Percentiles rank a stretch among this genome's conserved stretches.
phyloP scores from a whole-genome alignment of 176 grass and related monocot species.

The Zoysia pacifica region DNA sequence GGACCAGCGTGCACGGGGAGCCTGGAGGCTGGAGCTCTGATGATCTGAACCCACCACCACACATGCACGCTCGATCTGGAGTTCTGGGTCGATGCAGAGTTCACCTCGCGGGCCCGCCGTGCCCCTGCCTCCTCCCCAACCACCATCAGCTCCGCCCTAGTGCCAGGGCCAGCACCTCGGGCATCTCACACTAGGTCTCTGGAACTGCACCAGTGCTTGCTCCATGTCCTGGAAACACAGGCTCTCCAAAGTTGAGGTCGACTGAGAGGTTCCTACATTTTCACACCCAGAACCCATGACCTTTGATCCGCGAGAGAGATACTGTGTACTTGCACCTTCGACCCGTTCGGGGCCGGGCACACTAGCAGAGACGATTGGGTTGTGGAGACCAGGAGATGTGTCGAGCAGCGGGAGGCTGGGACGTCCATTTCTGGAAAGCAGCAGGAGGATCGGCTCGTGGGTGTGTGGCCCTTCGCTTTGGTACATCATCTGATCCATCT shows the following conservation, averaged over 20 bases:
- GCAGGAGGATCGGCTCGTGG: background rate
- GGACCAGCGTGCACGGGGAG: slow-evolving; percentile 5
- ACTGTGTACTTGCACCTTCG: background rate
- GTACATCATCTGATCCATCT: slow-evolving; percentile 25
- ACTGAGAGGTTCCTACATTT: background rate
- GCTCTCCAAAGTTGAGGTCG: background rate
- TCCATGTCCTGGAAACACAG: background rate
- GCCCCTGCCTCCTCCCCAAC: too few relatives aligned
- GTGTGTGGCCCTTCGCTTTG: slow-evolving; percentile 22
- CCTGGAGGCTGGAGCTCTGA: slow-evolving; percentile 6
- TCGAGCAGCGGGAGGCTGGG: slow-evolving; percentile 23
- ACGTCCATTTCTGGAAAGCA: slow-evolving; percentile 44
- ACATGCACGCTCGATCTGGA: slow-evolving; percentile 3
- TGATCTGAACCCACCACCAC: background rate
- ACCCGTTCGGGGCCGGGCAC: background rate
- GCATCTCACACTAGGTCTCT: background rate
- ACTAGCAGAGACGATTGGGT: background rate
- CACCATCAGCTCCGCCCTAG: too few relatives aligned
- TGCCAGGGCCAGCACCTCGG: background rate
- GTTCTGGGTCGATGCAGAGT: background rate
- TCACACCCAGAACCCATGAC: too few relatives aligned
- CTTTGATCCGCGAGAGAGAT: too few relatives aligned
- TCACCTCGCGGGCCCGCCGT: background rate
- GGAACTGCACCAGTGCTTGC: background rate
- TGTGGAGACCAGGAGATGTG: background rate